These are phyloP conservation scores for Elsinoe ampelina DNA, from an alignment of 2,329 filamentous ascomycete species.

Conservation along the genomic window DNA sequence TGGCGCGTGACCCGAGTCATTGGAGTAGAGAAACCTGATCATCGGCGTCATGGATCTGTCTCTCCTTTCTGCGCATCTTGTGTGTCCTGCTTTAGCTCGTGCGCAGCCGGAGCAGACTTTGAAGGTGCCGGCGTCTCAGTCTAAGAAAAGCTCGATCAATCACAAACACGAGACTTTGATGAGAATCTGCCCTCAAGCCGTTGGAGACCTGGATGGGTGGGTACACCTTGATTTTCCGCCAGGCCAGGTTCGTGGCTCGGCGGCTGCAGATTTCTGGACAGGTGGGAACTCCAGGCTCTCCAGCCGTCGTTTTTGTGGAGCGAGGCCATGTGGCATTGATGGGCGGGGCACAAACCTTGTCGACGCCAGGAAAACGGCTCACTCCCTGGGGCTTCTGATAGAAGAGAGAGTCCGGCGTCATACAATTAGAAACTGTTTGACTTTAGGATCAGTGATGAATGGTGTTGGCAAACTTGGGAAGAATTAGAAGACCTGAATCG, in stretches of 20 bases:
- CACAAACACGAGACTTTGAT: constrained; percentile 6
- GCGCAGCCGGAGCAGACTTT: neutral
- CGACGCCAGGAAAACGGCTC: neutral
- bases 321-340: constrained; percentile 1
- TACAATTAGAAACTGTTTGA: neutral
- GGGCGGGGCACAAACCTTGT: neutral
- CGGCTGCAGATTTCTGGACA: constrained; percentile 4
- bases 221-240: neutral
- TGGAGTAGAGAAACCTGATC: constrained; percentile 8
- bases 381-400: neutral
- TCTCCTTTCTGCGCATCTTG: neutral
- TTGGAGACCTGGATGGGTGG: too few species aligned
- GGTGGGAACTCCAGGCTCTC: neutral
- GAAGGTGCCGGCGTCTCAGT: neutral
- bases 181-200: neutral
- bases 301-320: neutral
- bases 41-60: constrained; percentile 10
- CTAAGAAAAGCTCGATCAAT: neutral
- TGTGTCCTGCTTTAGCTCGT: neutral
- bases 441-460: too few species aligned
- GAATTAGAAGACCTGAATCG: neutral
- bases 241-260: constrained; percentile 2
- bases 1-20: constrained; percentile 10
- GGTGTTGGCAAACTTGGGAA: neutral
- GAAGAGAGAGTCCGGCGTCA: neutral